A percentile compares a stretch with the other conserved stretches of the same genome.
phyloP scores from a whole-genome alignment of 176 grass and related monocot genomes.

The Carex littledalei region DNA sequence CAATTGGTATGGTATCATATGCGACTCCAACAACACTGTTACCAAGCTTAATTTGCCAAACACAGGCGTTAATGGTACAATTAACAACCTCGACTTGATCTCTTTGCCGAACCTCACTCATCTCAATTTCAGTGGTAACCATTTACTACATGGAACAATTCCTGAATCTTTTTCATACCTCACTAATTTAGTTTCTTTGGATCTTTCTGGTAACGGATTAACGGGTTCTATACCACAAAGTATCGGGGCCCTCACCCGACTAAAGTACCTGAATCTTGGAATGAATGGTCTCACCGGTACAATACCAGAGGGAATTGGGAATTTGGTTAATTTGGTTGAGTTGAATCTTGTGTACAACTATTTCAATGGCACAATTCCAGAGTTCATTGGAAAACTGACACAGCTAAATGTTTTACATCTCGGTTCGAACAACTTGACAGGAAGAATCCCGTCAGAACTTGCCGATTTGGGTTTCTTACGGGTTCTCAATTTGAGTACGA shows the following conservation, averaged over 20 bases:
- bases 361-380: conserved; percentile 32
- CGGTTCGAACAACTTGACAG: conserved; percentile 18
- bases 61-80: conserved; percentile 25
- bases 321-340: conserved; percentile 13
- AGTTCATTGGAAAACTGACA: background rate
- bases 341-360: conserved; percentile 25
- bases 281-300: conserved; percentile 24
- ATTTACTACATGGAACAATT: conserved; percentile 19
- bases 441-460: conserved; percentile 16
- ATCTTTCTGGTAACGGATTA: conserved; percentile 25
- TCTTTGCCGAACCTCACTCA: conserved; percentile 15
- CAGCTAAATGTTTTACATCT: background rate
- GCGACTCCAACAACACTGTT: background rate
- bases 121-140: conserved; percentile 14
- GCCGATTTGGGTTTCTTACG: conserved; percentile 11
- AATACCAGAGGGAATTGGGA: conserved; percentile 31
- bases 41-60: conserved; percentile 3
- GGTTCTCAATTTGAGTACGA: conserved; percentile 22
- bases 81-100: conserved; percentile 3
- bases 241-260: background rate
- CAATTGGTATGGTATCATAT: conserved; percentile 21
- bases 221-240: background rate
- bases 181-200: background rate
- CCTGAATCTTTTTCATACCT: conserved; percentile 16
- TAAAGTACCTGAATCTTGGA: conserved; percentile 29